Evolutionary conservation across 78 protist genomes (phyloP).

Genomic region (Ministeria vibrans): DNA sequence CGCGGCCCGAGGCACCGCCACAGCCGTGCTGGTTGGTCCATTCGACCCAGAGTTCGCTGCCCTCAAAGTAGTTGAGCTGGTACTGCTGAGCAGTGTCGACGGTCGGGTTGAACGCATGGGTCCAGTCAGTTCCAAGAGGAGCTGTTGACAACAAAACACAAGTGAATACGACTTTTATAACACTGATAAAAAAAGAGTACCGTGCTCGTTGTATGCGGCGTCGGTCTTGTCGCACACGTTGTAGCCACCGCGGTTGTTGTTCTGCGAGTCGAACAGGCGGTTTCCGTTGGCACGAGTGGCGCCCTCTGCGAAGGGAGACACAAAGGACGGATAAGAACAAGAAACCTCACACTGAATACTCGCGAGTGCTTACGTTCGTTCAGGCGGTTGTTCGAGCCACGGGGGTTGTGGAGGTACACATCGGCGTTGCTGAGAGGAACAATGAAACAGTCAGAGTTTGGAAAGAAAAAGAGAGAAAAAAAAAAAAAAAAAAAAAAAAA

Average conservation of each 20-base stretch:
- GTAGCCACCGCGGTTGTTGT: not conserved
- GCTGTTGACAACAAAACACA: not conserved
- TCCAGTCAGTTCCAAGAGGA: no score
- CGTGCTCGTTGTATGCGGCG: not conserved
- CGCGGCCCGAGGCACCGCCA: slow-evolving; percentile 6
- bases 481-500: no score
- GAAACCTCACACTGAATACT: no score
- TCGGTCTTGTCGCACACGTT: not conserved
- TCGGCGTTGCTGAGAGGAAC: no score
- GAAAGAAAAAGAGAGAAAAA: no score
- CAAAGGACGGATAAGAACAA: no score
- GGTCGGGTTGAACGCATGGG: no score
- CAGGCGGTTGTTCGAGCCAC: slow-evolving; percentile 35
- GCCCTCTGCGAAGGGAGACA: no score
- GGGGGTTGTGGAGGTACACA: slow-evolving; percentile 23
- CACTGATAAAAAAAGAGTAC: not conserved
- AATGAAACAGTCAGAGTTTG: no score
- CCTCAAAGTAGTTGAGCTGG: slow-evolving; percentile 26
- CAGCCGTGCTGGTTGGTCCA: slow-evolving; percentile 55
- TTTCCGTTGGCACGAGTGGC: slow-evolving; percentile 44
- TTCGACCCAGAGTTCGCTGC: slow-evolving; percentile 20
- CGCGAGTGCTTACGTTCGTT: no score
- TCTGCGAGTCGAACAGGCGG: slow-evolving; percentile 48
- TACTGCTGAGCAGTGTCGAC: no score
- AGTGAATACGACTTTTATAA: not conserved